phyloP scores from a whole-genome alignment of 495 filamentous ascomycete genomes.

The Parmelia sp. region DNA sequence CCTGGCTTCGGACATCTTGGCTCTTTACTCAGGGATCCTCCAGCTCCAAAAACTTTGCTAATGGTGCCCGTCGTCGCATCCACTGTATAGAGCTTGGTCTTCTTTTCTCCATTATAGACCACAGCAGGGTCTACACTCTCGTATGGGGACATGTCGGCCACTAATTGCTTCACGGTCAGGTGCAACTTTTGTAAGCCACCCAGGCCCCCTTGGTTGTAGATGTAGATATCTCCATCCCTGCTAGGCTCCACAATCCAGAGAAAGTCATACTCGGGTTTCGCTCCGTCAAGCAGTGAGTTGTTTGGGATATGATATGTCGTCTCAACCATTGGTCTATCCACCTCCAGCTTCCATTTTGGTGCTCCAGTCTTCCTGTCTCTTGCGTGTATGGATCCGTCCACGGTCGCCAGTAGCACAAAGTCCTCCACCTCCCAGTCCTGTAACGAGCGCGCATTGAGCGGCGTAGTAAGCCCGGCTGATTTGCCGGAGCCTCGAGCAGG shows the following conservation, averaged over 20 bases:
- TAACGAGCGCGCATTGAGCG: constrained; percentile 83
- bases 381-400: constrained; percentile 93
- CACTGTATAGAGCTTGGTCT: constrained; percentile 72
- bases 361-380: constrained; percentile 80
- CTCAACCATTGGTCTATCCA: constrained; percentile 80
- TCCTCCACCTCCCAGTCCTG: constrained; percentile 99
- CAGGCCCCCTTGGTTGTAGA: constrained; percentile 62
- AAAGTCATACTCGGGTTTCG: constrained; percentile 66
- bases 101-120: constrained; percentile 74
- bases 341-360: constrained; percentile 74
- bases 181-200: constrained; percentile 58
- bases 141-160: constrained; percentile 59
- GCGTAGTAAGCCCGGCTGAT: constrained; percentile 68
- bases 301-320: constrained; percentile 76
- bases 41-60: constrained; percentile 57
- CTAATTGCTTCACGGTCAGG: constrained; percentile 73
- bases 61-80: constrained; percentile 78
- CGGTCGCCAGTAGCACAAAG: constrained; percentile 98
- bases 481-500: constrained; percentile 58
- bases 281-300: constrained; percentile 47
- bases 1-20: constrained; percentile 50
- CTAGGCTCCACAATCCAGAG: constrained; percentile 97
- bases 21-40: constrained; percentile 43
- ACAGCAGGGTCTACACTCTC: constrained; percentile 61
- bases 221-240: constrained; percentile 79